Conservation (phyloP, 345 rosid species). For the Reutealis trisperma region DNA sequence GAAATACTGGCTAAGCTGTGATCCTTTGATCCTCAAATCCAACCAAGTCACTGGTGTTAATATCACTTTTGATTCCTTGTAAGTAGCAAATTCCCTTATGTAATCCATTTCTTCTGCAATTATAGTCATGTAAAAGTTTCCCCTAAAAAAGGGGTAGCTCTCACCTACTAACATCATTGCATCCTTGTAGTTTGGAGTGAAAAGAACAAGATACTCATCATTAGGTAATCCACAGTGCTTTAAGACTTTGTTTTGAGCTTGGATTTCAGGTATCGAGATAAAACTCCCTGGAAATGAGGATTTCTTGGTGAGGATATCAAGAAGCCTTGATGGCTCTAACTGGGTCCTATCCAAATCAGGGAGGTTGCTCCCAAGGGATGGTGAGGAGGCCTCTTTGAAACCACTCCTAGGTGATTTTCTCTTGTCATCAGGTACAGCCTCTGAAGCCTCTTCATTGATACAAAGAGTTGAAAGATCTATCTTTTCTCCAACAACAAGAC, state of each 20-base stretch:
- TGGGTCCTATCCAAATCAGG: slow-evolving; percentile 57
- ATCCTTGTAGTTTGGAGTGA: slow-evolving; percentile 63
- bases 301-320: slow-evolving; percentile 63
- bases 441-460: slow-evolving; percentile 50
- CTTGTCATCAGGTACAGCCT: slow-evolving; percentile 36
- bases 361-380: slow-evolving; percentile 39
- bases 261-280: slow-evolving; percentile 70
- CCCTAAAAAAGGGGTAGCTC: slow-evolving; percentile 72
- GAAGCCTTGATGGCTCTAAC: slow-evolving; percentile 61
- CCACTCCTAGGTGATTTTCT: slow-evolving; percentile 44
- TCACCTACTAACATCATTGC: slow-evolving; percentile 74
- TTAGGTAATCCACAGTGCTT: slow-evolving; percentile 64
- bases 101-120: slow-evolving; percentile 48
- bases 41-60: slow-evolving; percentile 65
- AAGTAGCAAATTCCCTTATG: slow-evolving; percentile 57
- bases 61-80: slow-evolving; percentile 65
- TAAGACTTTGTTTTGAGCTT: slow-evolving; percentile 58
- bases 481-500: slow-evolving; percentile 54
- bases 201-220: slow-evolving; percentile 60
- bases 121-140: slow-evolving; percentile 59
- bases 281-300: slow-evolving; percentile 71
- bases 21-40: slow-evolving; percentile 75
- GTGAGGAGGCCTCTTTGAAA: slow-evolving; percentile 39
- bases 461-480: slow-evolving; percentile 55
- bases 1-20: slow-evolving; percentile 74